Base-by-base conservation (phyloP, 108 stramenopile species). In the Cyclotella sp. region DNA sequence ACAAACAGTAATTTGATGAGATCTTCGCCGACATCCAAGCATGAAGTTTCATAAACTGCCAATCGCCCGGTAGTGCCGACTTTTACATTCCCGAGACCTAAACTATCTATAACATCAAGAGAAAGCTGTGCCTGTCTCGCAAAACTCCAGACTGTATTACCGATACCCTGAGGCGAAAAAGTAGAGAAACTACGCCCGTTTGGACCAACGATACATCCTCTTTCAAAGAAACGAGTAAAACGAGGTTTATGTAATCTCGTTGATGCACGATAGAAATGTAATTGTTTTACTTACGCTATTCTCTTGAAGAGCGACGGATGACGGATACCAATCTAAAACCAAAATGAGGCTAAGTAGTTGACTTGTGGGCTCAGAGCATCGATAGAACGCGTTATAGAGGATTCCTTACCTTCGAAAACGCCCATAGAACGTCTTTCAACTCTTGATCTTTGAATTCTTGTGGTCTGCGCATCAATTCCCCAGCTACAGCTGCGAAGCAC, bases 401-500 rank as follows among this genome's bases (percentile, higher is more conserved):
- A 11, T 54, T 51, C 2, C 68, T 66, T 18, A 73, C 87, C 74
- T 84, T 89, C 14, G 91, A 87, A 76, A 95, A 89, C 28, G 83
- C 68, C 92, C 92, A 95, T 28, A 93, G 44, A 6, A 91, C 73
- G 75, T 95, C 92, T 75, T 93, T 93, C 45, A 93, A 70, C 59
- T 95, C 92, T 83, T 95, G 94, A 27, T 85, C 68, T 66, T 95
- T 93, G 63, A 95, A 95, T 26, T 90, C 65, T 16, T 87, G 40
- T 39, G 94, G 91, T 53, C 94, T 81, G 49, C 87, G 63, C 84
- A 91, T 90, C 24, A 91, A 63, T 62, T 95, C 91, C 6, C 69
- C 62, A 4, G 90, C 81, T 24, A 87, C 90, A 14, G 89, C 75
- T 0, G 82, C 90, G 72, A 90, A 90, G 29, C 82, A 80, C 24